Base-by-base conservation (phyloP, 768 basidiomycete genomes). In the Suillus luteus region DNA sequence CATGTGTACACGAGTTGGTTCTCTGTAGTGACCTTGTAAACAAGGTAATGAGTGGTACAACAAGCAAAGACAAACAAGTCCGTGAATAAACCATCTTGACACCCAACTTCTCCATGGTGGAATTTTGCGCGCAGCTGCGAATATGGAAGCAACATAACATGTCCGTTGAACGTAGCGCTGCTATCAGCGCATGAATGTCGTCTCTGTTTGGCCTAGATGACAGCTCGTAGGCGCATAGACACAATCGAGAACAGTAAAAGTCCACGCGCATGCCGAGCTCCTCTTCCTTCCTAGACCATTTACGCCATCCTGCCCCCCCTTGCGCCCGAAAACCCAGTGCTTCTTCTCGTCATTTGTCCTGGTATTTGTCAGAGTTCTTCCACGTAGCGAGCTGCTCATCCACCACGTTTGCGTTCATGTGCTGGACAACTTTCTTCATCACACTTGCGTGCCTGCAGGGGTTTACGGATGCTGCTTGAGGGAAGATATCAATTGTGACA, bases 161-260 rank as follows among this genome's bases (percentile, higher is more conserved):
- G 17, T 8, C 6, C 2, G 5, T 15, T 15, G 1, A 44, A n/a
- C 44, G n/a, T 46, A 46, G n/a, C 10, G 43, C 19, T 44, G 9
- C 43, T n/a, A 10, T n/a, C 9, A n/a, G 44, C 1, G n/a, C n/a
- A 4, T n/a, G 44, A 9, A 46, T n/a, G n/a, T 44, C 43, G n/a
- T 10, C 44, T 46, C 44, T 7, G 44, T n/a, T n/a, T 27, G 1
- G 27, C 27, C 27, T 27, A 27, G 27, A 27, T 46, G 9, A 19
- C 19, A 17, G 15, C 5, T 98, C 57, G 95, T 96, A 19, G 95
- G 95, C 54, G 96, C 93, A 97, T 96, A 61, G 92, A 94, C 12
- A 94, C 94, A 73, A 99, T 99, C 81, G 99, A 86, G 86, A 99
- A 99, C 60, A 94, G 76, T 98, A 98, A 79, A 97, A 97, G 76